Evolutionary conservation across 257 asterid species (phyloP).

Genomic region (Fraxinus cuspidata): DNA sequence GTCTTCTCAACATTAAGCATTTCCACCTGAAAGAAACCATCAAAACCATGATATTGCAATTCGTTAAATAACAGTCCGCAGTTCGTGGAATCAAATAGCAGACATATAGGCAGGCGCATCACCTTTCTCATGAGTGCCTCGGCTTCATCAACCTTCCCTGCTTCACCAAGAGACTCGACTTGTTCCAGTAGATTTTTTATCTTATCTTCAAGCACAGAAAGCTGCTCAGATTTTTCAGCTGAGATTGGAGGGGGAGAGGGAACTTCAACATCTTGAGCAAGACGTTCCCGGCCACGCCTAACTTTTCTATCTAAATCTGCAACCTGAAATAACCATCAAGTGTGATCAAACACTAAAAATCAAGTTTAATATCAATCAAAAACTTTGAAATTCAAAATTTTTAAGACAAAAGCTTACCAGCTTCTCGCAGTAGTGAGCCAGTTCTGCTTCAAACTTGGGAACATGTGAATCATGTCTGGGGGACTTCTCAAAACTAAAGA

Average conservation of each 20-base stretch:
- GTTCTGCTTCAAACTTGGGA: conserved; percentile 92
- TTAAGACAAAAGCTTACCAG: conserved; percentile 55
- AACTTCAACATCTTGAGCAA: conserved; percentile 83
- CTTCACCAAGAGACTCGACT: conserved; percentile 99
- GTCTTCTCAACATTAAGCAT: conserved; percentile 81
- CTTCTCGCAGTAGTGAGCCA: conserved; percentile 90
- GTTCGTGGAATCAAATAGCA: not conserved
- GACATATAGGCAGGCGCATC: not conserved
- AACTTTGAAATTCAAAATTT: conserved; percentile 17
- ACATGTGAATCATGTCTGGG: conserved; percentile 80
- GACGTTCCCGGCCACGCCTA: conserved; percentile 97
- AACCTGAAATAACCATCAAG: conserved; percentile 52
- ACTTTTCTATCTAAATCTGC: conserved; percentile 89
- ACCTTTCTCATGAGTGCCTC: conserved; percentile 99
- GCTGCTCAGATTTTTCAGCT: conserved; percentile 89
- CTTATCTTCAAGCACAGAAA: conserved; percentile 87
- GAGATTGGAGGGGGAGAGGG: conserved; percentile 95
- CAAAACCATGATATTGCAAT: conserved; percentile 6
- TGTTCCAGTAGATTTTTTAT: conserved; percentile 92
- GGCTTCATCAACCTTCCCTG: conserved; percentile 97
- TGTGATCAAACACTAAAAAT: not conserved
- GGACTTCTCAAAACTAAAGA: conserved; percentile 84
- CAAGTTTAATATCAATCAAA: conserved; percentile 11
- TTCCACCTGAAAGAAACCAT: conserved; percentile 64
- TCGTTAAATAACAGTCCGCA: not conserved